Base-by-base conservation (phyloP, 768 basidiomycete genomes). In the Auriculariales sp. region DNA sequence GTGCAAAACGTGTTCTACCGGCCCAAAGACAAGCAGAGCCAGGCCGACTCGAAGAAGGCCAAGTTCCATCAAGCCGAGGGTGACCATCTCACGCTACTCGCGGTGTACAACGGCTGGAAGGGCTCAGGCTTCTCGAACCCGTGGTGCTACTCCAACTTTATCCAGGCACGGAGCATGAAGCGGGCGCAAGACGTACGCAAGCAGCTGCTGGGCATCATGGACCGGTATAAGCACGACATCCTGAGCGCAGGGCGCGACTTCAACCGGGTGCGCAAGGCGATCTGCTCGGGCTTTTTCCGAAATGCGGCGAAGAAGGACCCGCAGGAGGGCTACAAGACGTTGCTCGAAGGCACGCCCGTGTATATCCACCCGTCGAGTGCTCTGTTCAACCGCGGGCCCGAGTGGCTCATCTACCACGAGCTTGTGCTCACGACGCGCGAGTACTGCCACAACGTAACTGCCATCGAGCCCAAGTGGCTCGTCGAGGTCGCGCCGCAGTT, bases 11-110 rank as follows among this genome's bases (percentile, higher is more conserved):
- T 98, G 32, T 99, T 98, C 64, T 98, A 98, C 65, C 79, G 95
- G 31, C 95, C 94, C n/a, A 97, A 98, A 66, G 95, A 98, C 66
- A 98, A 98, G 66, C 95, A 98, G 63, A 92, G 88, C 10, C 94
- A 98, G 66, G 95, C 95, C 0, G 95, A 99, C 65, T 92, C 94
- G 30, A 98, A 99, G 71, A 99, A 98, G 65, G 95, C 95, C 28
- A 99, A 99, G 65, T 99, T 99, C 68, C 94, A 98, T 66, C 90
- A 98, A 62, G 90, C 95, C 1, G 95, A 98, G 68, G 95, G 95
- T 7, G 95, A 98, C 59, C 89, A 98, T 62, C 68, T 94, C 29
- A 94, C 90, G 10, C 65, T 93, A 31, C 67, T 92, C 54, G 86
- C 94, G 4, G 95, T 99, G 2, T 99, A 98, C 67, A 99, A 98